A percentile compares a stretch with the other conserved stretches of the same genome.
Evolutionary conservation across 768 basidiomycete genomes (phyloP).

Genomic region (Phlebiopsis gigantea): DNA sequence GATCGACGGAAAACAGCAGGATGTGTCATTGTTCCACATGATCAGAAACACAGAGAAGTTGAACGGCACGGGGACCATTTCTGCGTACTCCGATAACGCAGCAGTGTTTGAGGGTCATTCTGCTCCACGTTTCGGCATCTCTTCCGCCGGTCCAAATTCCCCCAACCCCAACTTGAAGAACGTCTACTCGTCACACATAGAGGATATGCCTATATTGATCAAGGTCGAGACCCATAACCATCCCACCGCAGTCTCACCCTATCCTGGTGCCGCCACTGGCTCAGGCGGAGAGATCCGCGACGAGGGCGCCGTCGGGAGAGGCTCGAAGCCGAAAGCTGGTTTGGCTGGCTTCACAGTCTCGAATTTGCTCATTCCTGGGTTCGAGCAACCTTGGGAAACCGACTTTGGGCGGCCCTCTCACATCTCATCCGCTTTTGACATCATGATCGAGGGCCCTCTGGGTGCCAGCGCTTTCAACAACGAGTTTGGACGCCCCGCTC

Average conservation of each 20-base stretch:
- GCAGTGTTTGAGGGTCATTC: conserved; percentile 82
- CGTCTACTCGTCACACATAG: conserved; percentile 53
- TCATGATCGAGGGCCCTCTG: conserved; percentile 95
- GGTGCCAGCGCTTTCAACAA: conserved; percentile 97
- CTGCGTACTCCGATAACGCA: conserved; percentile 97
- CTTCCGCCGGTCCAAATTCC: conserved; percentile 19
- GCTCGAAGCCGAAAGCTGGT: conserved; percentile 95
- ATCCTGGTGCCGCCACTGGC: conserved; percentile 96
- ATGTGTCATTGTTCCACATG: conserved; percentile 89
- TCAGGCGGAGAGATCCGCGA: too few relatives aligned
- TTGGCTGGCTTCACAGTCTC: conserved; percentile 90
- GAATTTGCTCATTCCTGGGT: conserved; percentile 89
- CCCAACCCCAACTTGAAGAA: conserved; percentile 17
- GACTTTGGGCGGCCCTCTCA: conserved; percentile 88
- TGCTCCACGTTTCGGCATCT: conserved; percentile 70
- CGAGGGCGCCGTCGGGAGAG: conserved; percentile 92
- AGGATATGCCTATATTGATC: conserved; percentile 84
- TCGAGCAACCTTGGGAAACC: conserved; percentile 91
- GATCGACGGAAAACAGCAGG: conserved; percentile 62
- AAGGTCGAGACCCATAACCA: conserved; percentile 99
- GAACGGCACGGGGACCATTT: conserved; percentile 74
- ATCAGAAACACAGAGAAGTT: conserved; percentile 92
- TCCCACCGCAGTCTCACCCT: conserved; percentile 97
- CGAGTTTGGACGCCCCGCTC: conserved; percentile 92
- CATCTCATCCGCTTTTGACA: conserved; percentile 90